These are phyloP conservation scores for Russula griseocarnosa DNA, from an alignment of 768 basidiomycete species.

Conservation along the genomic window DNA sequence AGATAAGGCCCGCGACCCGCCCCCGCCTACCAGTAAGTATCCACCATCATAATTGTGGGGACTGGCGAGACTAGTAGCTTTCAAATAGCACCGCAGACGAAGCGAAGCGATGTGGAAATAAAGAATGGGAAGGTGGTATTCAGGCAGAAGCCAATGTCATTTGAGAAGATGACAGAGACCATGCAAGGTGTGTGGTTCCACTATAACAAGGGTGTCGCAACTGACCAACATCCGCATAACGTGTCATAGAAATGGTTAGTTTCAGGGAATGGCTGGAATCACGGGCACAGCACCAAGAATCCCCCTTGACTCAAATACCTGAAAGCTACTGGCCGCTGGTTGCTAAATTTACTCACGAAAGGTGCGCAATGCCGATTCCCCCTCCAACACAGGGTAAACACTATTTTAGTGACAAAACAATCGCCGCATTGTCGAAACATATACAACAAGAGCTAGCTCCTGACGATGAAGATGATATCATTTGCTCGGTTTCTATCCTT, in stretches of 20 bases:
- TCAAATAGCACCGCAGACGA: constrained; percentile 39
- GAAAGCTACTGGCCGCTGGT: constrained; percentile 69
- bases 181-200: constrained; percentile 57
- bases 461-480: constrained; percentile 52
- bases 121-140: constrained; percentile 75
- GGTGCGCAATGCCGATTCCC: constrained; percentile 43
- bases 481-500: constrained; percentile 39
- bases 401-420: constrained; percentile 63
- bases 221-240: neutral
- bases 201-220: neutral
- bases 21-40: constrained; percentile 14
- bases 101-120: constrained; percentile 51
- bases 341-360: constrained; percentile 82
- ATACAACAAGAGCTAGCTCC: constrained; percentile 69
- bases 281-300: constrained; percentile 44
- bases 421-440: constrained; percentile 58
- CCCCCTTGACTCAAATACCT: constrained; percentile 57
- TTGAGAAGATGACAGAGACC: constrained; percentile 78
- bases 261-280: constrained; percentile 70
- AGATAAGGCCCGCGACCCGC: constrained; percentile 8
- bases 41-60: neutral
- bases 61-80: constrained; percentile 29
- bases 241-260: constrained; percentile 59
- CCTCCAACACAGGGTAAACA: neutral
- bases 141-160: constrained; percentile 68